These are phyloP conservation scores for Ceratocystis albifundus DNA, from an alignment of 2,329 filamentous ascomycete species.

Conservation along the genomic window DNA sequence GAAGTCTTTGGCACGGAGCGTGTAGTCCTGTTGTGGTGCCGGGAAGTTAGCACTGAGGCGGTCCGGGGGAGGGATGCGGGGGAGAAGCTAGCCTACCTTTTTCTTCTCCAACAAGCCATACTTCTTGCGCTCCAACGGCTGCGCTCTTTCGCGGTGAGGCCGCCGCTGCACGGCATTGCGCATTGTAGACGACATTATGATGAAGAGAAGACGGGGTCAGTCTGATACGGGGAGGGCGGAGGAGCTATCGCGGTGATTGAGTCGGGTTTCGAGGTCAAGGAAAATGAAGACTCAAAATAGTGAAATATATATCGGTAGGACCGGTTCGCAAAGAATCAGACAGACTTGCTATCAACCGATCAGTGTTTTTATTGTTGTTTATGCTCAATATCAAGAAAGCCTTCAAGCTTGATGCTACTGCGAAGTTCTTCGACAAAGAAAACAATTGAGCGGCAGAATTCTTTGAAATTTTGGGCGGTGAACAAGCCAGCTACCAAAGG, in stretches of 20 bases:
- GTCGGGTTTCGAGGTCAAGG: neutral
- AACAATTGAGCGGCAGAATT: conserved; percentile 29
- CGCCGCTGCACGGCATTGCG: conserved; percentile 62
- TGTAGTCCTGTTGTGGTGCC: conserved; percentile 42
- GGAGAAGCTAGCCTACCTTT: conserved; percentile 46
- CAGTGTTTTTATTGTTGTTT: too few relatives aligned
- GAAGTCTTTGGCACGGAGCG: conserved; percentile 53
- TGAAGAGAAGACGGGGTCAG: too few relatives aligned
- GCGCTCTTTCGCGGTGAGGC: conserved; percentile 80
- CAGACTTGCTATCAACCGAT: too few relatives aligned
- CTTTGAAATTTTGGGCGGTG: conserved; percentile 33
- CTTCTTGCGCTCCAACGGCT: conserved; percentile 70
- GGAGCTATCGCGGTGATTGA: neutral
- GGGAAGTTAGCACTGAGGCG: neutral
- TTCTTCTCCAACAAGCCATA: conserved; percentile 92
- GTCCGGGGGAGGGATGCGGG: conserved; percentile 16
- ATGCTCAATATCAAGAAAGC: too few relatives aligned
- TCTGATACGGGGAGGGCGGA: neutral
- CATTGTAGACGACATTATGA: conserved; percentile 43
- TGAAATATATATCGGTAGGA: neutral
- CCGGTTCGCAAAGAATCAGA: neutral
- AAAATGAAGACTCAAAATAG: neutral
- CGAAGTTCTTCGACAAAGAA: neutral
- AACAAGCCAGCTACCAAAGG: conserved; percentile 20
- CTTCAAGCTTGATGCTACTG: too few relatives aligned